These are phyloP conservation scores for Ganoderma sinense DNA, from an alignment of 1,284 basidiomycete species.

Conservation along the genomic window DNA sequence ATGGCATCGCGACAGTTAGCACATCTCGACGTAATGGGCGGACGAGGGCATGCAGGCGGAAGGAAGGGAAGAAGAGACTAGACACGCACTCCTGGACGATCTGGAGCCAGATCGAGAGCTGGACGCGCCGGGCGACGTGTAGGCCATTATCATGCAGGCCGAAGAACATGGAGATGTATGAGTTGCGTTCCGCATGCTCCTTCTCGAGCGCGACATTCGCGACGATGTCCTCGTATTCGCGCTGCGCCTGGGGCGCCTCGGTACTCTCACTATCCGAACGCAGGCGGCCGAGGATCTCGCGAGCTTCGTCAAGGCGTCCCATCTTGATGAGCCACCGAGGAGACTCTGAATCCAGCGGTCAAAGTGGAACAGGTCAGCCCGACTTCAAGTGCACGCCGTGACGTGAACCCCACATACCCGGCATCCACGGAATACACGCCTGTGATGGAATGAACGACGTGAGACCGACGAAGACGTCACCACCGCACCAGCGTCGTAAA, in stretches of 20 bases:
- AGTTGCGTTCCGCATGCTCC: slow-evolving; percentile 49
- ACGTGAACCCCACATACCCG: slow-evolving; percentile 35
- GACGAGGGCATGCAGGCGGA: neutral
- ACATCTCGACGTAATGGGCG: neutral
- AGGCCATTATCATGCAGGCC: slow-evolving; percentile 51
- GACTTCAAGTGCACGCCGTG: neutral
- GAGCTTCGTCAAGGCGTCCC: slow-evolving; percentile 55
- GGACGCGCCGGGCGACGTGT: slow-evolving; percentile 55
- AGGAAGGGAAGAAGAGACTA: neutral
- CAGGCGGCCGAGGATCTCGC: slow-evolving; percentile 47
- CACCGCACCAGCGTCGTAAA: neutral
- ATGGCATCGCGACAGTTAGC: slow-evolving; percentile 3
- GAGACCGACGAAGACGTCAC: slow-evolving; percentile 7
- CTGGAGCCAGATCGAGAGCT: slow-evolving; percentile 57
- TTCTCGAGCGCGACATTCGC: slow-evolving; percentile 51
- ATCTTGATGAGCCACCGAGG: slow-evolving; percentile 65
- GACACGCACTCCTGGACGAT: slow-evolving; percentile 54
- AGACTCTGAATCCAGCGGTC: slow-evolving; percentile 46
- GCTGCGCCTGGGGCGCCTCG: slow-evolving; percentile 36
- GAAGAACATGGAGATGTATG: slow-evolving; percentile 57
- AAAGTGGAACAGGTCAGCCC: neutral
- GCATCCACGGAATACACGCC: slow-evolving; percentile 36
- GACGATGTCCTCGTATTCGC: slow-evolving; percentile 51
- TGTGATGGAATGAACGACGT: slow-evolving; percentile 9
- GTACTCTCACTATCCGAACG: slow-evolving; percentile 40